Evolutionary conservation across 2,329 filamentous ascomycete genomes (phyloP).

Genomic region (Pseudogymnoascus sp.): DNA sequence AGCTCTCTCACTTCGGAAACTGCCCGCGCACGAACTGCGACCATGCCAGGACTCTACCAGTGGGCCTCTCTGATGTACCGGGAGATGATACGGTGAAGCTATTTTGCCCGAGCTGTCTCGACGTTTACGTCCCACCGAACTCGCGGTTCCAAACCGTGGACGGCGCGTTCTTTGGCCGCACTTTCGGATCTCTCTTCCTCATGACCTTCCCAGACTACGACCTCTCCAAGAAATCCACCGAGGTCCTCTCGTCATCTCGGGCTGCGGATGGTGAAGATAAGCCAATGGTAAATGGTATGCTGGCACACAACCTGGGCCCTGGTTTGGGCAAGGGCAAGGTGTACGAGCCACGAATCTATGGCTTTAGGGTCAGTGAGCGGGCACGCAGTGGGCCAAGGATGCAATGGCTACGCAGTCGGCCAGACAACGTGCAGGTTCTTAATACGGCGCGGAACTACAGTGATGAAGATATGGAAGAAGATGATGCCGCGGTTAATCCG

Average conservation of each 20-base stretch:
- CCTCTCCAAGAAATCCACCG: slow-evolving; percentile 61
- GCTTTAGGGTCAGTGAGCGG: slow-evolving; percentile 86
- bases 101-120: slow-evolving; percentile 92
- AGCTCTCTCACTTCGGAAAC: slow-evolving; percentile 88
- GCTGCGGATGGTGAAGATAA: slow-evolving; percentile 32
- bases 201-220: slow-evolving; percentile 98
- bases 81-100: slow-evolving; percentile 97
- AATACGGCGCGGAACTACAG: slow-evolving; percentile 62
- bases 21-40: slow-evolving; percentile 94
- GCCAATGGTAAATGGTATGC: slow-evolving; percentile 70
- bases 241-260: slow-evolving; percentile 39
- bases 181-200: slow-evolving; percentile 93
- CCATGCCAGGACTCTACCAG: slow-evolving; percentile 80
- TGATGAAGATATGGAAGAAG: slow-evolving; percentile 47
- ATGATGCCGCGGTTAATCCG: slow-evolving; percentile 36
- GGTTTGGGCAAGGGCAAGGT: slow-evolving; percentile 74
- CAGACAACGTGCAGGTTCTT: slow-evolving; percentile 68
- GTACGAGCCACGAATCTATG: slow-evolving; percentile 94
- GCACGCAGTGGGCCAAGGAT: slow-evolving; percentile 86
- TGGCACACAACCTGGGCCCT: slow-evolving; percentile 77
- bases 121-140: slow-evolving; percentile 96
- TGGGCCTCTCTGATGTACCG: slow-evolving; percentile 88
- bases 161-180: slow-evolving; percentile 95
- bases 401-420: slow-evolving; percentile 89
- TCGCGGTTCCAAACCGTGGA: slow-evolving; percentile 96